Evolutionary conservation across 371 early-diverging fungal genomes (phyloP), one percentile per base, ranked within the genome.

Genomic region (Zopfochytrium polystomum): DNA sequence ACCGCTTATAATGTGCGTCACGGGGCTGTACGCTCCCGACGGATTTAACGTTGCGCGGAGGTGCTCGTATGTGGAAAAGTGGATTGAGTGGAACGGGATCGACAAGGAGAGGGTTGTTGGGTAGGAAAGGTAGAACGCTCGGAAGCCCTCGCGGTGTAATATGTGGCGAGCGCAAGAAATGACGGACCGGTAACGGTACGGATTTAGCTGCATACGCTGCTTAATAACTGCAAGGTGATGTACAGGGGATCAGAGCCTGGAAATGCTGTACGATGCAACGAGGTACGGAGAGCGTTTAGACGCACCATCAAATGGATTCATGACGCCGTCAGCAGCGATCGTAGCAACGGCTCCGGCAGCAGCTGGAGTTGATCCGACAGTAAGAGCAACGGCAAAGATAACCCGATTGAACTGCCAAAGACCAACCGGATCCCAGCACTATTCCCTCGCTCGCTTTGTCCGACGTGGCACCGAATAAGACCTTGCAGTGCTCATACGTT

Each of bases 241-340:
- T n/a, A n/a, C n/a, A n/a, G n/a, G n/a, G n/a, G n/a, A n/a, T n/a
- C n/a, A n/a, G n/a, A n/a, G n/a, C n/a, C n/a, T n/a, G n/a, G n/a
- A n/a, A n/a, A n/a, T n/a, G n/a, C n/a, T n/a, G n/a, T n/a, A n/a
- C n/a, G n/a, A n/a, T n/a, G n/a, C n/a, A n/a, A n/a, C n/a, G n/a
- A n/a, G n/a, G n/a, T n/a, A n/a, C n/a, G n/a, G n/a, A n/a, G 23
- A 18, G 13, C n/a, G 25, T 13, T 18, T 25, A 7, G n/a, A 47
- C 76, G 62, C 73, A 87, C 88, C 87, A 80, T 95, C 96, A 75
- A 95, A 95, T 13, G 95, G 97, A 68, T 88, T 96, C 92, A 93
- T 92, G 51, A 95, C 68, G 1, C 89, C 86, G 69, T 96, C 96
- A 73, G 87, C 85, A 6, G 87, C 83, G 38, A 92, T 79, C 13